Base-by-base conservation (phyloP, 345 rosid genomes). In the Salix exigua region DNA sequence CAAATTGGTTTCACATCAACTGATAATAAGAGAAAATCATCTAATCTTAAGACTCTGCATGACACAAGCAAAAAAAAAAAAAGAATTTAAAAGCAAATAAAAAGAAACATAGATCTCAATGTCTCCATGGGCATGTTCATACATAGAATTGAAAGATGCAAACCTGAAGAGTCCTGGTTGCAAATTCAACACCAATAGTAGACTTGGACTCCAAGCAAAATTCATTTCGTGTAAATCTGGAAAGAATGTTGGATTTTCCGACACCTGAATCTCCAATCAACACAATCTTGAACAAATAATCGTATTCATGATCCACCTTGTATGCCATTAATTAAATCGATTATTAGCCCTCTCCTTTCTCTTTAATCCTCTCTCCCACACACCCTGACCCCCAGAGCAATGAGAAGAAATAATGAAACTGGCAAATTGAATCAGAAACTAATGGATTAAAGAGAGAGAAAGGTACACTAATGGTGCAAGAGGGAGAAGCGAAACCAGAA, bases 221-320 rank as follows among this genome's bases (percentile, higher is more conserved):
- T 40, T 90, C 93, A 55, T 90, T 88, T 53, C 91, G 83, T 0
- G 93, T 88, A 83, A 90, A 90, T 73, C 93, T 84, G 13, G 91
- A 90, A 74, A 90, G 90, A 68, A 88, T 88, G 77, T 90, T 90
- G 55, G 93, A 90, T 85, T 90, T 90, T 10, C 93, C 93, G 14
- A 90, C 93, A 40, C 93, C 91, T 9, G 93, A 90, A 68, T 90
- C 93, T 37, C 93, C 91, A 12, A 90, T 88, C 83, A 90, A 48
- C 51, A 88, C 91, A 66, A 90, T 83, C 84, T 89, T 89, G 87
- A 89, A 88, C 19, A 89, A 79, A 66, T 88, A 89, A 76, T 89
- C 91, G 71, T 89, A 89, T 60, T 88, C 93, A 51, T 89, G 86
- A 84, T 88, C 91, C 62, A 87, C 90, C 79, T 83, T 89, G 77